Percentiles rank a stretch among this genome's conserved stretches.
Conservation (phyloP, 139 green algal species). For the Chlamydomonas schloesseri region DNA sequence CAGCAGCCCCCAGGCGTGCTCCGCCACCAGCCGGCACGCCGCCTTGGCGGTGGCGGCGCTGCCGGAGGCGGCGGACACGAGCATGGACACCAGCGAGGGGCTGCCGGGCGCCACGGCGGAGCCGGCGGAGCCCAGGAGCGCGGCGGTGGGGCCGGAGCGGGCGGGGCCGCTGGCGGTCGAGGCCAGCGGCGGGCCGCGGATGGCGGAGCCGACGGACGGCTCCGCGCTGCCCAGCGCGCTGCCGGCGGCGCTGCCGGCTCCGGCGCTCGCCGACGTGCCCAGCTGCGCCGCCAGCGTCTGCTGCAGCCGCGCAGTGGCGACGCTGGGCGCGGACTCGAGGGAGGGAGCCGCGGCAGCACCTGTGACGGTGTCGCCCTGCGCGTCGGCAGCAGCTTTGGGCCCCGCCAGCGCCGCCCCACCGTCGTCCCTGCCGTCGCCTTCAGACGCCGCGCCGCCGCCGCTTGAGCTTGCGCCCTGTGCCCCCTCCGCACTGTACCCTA, state of each 20-base stretch:
- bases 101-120: neutral
- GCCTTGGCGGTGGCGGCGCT: slow-evolving; percentile 11
- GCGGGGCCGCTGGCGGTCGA: no score
- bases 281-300: neutral
- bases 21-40: slow-evolving; percentile 61
- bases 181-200: neutral
- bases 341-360: neutral
- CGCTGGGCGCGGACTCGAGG: neutral
- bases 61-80: neutral
- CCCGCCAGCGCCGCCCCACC: neutral
- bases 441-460: neutral
- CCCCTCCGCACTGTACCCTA: slow-evolving; percentile 24
- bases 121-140: neutral
- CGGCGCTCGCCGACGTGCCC: neutral
- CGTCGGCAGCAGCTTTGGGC: neutral
- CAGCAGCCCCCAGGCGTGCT: slow-evolving; percentile 71
- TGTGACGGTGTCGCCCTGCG: neutral
- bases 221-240: neutral
- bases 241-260: neutral
- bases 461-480: neutral
- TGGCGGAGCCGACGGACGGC: neutral
- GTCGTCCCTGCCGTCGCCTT: neutral
- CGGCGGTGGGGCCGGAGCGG: neutral
- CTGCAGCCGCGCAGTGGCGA: neutral
- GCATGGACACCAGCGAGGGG: neutral